Evolutionary conservation across 305 asterid species (phyloP).

Genomic region (Solanum hybrid): DNA sequence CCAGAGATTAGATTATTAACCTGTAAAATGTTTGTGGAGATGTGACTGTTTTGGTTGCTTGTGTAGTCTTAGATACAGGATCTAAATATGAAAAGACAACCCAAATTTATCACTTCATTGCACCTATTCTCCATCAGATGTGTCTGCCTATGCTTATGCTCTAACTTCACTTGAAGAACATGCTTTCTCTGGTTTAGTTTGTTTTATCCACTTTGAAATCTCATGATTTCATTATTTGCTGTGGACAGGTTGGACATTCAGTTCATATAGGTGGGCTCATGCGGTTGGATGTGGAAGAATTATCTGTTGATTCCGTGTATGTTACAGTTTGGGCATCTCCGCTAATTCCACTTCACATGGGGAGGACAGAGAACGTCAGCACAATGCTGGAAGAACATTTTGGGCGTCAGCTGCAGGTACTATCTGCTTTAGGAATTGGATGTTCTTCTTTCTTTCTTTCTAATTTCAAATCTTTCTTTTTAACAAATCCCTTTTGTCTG

Average conservation of each 20-base stretch:
- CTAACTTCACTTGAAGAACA: not conserved
- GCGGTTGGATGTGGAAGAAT: conserved; percentile 74
- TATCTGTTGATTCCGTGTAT: conserved; percentile 60
- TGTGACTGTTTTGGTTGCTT: not conserved
- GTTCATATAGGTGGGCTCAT: conserved; percentile 79
- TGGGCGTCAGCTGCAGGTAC: conserved; percentile 73
- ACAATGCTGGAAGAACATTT: conserved; percentile 65
- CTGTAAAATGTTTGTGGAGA: not conserved
- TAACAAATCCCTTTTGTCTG: too few species aligned
- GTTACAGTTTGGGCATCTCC: conserved; percentile 88
- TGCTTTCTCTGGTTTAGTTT: not conserved
- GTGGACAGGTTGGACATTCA: conserved; percentile 60
- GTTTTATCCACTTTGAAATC: not conserved
- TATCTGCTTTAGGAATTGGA: not conserved
- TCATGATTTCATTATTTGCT: conserved; percentile 10
- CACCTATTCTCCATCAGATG: not conserved
- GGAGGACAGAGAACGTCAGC: conserved; percentile 59
- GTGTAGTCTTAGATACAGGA: not conserved
- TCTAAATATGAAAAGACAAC: not conserved
- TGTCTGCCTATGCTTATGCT: not conserved
- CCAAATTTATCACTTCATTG: not conserved
- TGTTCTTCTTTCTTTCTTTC: not conserved
- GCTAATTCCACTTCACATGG: conserved; percentile 82
- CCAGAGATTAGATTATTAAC: not conserved
- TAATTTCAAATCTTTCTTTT: not conserved